Evolutionary conservation across 495 filamentous ascomycete species (phyloP), one percentile per base, ranked within the genome.

Genomic region (Daldinia decipiens): DNA sequence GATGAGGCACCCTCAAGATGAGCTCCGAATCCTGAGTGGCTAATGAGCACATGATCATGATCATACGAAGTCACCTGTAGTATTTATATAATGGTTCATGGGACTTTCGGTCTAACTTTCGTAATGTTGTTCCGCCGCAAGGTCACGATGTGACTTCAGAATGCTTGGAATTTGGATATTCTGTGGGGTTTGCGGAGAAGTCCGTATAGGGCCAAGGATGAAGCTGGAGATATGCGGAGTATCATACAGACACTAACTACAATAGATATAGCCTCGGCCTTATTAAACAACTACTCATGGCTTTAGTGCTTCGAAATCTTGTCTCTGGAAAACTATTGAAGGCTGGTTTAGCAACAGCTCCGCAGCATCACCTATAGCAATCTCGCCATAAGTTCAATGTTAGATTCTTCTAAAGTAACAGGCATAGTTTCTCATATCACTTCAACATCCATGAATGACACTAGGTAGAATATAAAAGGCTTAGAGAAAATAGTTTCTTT

Each of bases 181-280:
- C 31, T 62, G 68, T 57, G 68, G 68, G 59, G 68, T 59, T 47
- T 65, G 68, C 62, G 68, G 68, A 59, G 68, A 72, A 72, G 4
- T 56, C 26, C 26, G 36, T 24, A 26, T 71, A 40, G 58, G 26
- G 62, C 54, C 58, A 64, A 47, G 63, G 54, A 50, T 57, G 40
- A 65, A 38, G 69, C 58, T 63, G 47, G 69, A 54, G 63, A 67
- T 57, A 13, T 45, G 54, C 61, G 63, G 69, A 55, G 55, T 43
- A 59, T 31, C 26, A 32, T 26, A 0, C 24, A 8, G 26, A 59
- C 5, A 26, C 61, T 70, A 66, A 29, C 62, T 62, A 40, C 8
- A 53, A 53, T 51, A 12, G 58, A 17, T 26, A 58, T 71, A 67
- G 68, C 32, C 13, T 71, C 68, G 62, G 68, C 39, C 57, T 29